Evolutionary conservation across 371 early-diverging fungal genomes (phyloP), one percentile per base, ranked within the genome.

Genomic region (Actinomortierella ambigua): DNA sequence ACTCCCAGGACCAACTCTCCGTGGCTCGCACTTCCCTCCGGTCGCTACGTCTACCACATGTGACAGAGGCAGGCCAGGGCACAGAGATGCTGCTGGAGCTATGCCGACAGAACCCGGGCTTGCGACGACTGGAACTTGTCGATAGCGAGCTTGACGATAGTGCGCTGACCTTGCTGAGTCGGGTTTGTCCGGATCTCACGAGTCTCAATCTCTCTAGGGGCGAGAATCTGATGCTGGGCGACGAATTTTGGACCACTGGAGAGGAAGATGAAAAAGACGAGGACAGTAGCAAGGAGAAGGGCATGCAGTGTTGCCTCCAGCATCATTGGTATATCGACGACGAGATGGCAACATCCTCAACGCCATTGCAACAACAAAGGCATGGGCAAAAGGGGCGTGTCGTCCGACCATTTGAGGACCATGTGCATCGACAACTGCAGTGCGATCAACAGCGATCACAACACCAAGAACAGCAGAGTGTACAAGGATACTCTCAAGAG

Each of bases 101-200:
- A 20, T 63, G 62, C 20, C 34, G 43, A 2, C 43, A 60, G 1
- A 53, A 59, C 7, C 26, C 46, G 41, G 46, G 60, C 15, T 28
- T 66, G 13, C 59, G 39, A 7, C 63, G 63, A 53, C 20, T 65
- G 42, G 73, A 71, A 8, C 54, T 71, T 11, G 49, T 66, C 47
- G 67, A 71, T n/a, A 66, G 73, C 47, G 73, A 71, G 13, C 43
- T 71, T 15, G 73, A 59, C 34, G 73, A 66, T 39, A 40, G 18
- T 0, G 43, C 44, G 15, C 29, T 71, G 39, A 13, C 22, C 13
- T 27, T 47, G 11, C 59, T 71, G 17, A 56, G 56, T 0, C 47
- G 56, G 29, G 7, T 56, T 14, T 71, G 73, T 28, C 57, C 63
- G 20, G 29, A 49, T 8, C 48, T 71, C 11, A 62, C 22, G 29